Evolutionary conservation across 805 yeast genomes (phyloP), one percentile per base, ranked within the genome.

Genomic region (Candida yuanshanica): DNA sequence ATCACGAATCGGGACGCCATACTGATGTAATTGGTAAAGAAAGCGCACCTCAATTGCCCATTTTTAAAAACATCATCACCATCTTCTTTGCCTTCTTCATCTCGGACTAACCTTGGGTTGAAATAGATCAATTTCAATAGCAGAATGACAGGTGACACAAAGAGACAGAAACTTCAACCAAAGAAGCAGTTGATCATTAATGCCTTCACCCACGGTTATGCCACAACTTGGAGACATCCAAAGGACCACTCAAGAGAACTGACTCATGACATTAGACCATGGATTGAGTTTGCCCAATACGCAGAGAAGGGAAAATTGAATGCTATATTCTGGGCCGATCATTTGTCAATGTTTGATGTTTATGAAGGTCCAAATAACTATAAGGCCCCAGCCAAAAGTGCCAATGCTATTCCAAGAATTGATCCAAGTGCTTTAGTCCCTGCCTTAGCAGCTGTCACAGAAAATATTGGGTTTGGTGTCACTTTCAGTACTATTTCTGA

Each of bases 401-500:
- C 52, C 18, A 31, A 40, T 4, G 63, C 65, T 7, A 53, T 51
- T 46, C 70, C 72, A 5, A 57, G 60, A 2, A 53, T 50, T 39
- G 72, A 68, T 36, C 72, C 72, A 11, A 50, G 60, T 46, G 59
- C 66, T 11, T 53, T 56, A 3, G 62, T 68, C 11, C 39, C 64
- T 13, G 69, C 68, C 4, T 51, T 68, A 63, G 68, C 70, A 14
- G 58, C 64, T 1, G 67, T 55, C 12, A 68, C 72, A 7, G 46
- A 63, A 36, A 57, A 55, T 25, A 38, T 68, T 20, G 45, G 58
- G 6, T 66, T 66, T 49, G 71, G 68, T 10, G 41, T 68, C 24
- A 67, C 72, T 6, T 62, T 62, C 36, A 53, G 64, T 32, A 66
- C 71, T 12, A 56, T 68, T 18, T 60, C 63, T 42, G 72, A 68